Evolutionary conservation across 257 asterid species (phyloP), one percentile per base, ranked within the genome.

Genomic region (Scutellaria galericulata): DNA sequence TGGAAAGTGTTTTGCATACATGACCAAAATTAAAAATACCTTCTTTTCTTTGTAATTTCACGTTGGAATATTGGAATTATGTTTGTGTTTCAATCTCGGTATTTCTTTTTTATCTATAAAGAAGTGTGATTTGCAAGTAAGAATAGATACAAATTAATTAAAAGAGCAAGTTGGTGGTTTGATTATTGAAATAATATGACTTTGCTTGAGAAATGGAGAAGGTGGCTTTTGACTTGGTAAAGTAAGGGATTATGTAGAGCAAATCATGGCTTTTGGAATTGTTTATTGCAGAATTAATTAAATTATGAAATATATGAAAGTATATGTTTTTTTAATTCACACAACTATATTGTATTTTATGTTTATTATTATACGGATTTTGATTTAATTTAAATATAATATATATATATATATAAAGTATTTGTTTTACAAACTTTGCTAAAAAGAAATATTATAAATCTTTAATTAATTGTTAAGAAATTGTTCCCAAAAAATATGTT

Each of bases 141-240:
- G 8, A 44, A 44, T 5, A 44, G 40, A 11, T 5, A 6, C 3
- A 52, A 6, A 52, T 52, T 52, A 6, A 52, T 52, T 52, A 52
- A 18, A 64, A 45, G 3, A 44, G 24, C 13, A 56, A 45, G n/a
- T 5, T 12, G 39, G 22, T 42, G 5, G 2, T 37, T 52, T 64
- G 24, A 27, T 12, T 55, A 22, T 7, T 37, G 66, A 41, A 68
- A 75, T 68, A 10, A 58, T 57, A 27, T 18, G 18, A 52, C 66
- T 72, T 72, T 78, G 79, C 58, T 73, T 54, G 58, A 31, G 71
- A 46, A 73, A 46, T 69, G 66, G 47, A 72, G 56, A 68, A 48
- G 70, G 12, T 69, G 42, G 37, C 2, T 52, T 7, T 76, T 54
- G 72, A 75, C 75, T 60, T 42, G 71, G 15, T 74, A 64, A 74